phyloP scores from a whole-genome alignment of 2,329 filamentous ascomycete species.

The Leptoxyphium fumago region DNA sequence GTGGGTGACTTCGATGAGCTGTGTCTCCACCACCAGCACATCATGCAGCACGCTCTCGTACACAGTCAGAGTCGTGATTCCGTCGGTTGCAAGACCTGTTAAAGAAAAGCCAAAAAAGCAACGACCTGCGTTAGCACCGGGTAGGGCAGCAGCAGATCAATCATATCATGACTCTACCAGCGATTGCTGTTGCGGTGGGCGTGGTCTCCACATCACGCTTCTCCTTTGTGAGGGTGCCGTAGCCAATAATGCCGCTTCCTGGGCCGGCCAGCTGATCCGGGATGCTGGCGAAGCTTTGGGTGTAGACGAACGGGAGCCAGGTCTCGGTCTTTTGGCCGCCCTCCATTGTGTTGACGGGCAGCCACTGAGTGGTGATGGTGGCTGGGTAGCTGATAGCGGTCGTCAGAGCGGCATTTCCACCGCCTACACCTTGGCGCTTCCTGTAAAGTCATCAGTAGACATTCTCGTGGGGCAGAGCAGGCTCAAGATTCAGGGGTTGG shows the following conservation, averaged over 20 bases:
- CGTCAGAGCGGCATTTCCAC: constrained; percentile 2
- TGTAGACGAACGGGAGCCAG: constrained; percentile 14
- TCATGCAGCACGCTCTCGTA: too few species aligned
- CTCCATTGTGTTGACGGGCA: constrained; percentile 7
- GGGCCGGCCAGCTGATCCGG: constrained; percentile 15
- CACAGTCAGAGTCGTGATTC: too few species aligned
- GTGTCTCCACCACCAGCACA: too few species aligned
- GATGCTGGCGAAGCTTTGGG: constrained; percentile 16
- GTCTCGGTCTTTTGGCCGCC: constrained; percentile 5
- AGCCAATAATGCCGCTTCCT: constrained; percentile 13
- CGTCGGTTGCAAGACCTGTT: too few species aligned
- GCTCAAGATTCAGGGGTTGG: neutral
- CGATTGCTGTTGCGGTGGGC: neutral
- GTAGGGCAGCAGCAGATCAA: neutral
- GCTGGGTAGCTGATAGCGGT: constrained; percentile 6
- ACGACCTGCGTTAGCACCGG: too few species aligned
- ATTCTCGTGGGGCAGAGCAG: neutral
- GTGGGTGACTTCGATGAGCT: too few species aligned
- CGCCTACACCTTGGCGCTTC: neutral
- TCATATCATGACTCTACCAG: neutral
- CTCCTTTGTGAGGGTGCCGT: constrained; percentile 10
- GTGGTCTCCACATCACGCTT: constrained; percentile 1
- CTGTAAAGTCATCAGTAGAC: neutral
- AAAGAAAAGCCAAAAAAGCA: too few species aligned
- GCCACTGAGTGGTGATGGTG: constrained; percentile 13